Evolutionary conservation across 352 stramenopile species (phyloP), one percentile per base, ranked within the genome.

Genomic region (Thraustochytrium sp.): DNA sequence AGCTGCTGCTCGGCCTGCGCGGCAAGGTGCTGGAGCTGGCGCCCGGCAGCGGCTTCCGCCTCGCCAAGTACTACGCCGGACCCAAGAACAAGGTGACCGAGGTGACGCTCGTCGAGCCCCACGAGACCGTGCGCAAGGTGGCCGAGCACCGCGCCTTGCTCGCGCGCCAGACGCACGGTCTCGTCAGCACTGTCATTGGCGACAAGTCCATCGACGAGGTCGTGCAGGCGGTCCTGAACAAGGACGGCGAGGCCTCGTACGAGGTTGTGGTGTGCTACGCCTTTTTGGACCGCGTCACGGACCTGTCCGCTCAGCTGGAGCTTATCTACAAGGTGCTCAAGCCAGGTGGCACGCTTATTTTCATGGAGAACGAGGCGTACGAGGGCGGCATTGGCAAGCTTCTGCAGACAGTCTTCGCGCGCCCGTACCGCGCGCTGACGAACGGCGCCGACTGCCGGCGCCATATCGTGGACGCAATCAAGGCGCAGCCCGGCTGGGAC

Each of bases 1-100:
- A 75, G 62, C 62, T 75, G 23, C 31, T 75, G 23, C 21, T 36
- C 5, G 62, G 62, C 16, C 44, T 75, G 16, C 29, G 37, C 5
- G 62, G 62, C 44, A 54, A 75, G 13, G 62, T 75, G n/a, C 23
- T 75, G 37, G 62, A 75, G 8, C 40, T 75, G 13, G 48, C 62
- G 4, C 62, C 62, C 1, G 38, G 29, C 0, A 40, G 23, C 37
- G 36, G n/a, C 18, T 54, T 48, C 11, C 11, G 11, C 36, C 44
- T 75, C 36, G 5, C 26, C 62, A 34, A 5, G 29, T 54, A 75
- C 62, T 75, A 75, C 40, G 26, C 40, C 4, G 62, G 18, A 23
- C 38, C 62, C 44, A 75, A 75, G 62, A 75, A 75, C 34, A 75
- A 75, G 62, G 40, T 75, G 16, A 53, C 21, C 16, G 3, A 11